These are phyloP conservation scores for Aspergillus phoenicis DNA, from an alignment of 2,329 filamentous ascomycete genomes.

Conservation along the genomic window DNA sequence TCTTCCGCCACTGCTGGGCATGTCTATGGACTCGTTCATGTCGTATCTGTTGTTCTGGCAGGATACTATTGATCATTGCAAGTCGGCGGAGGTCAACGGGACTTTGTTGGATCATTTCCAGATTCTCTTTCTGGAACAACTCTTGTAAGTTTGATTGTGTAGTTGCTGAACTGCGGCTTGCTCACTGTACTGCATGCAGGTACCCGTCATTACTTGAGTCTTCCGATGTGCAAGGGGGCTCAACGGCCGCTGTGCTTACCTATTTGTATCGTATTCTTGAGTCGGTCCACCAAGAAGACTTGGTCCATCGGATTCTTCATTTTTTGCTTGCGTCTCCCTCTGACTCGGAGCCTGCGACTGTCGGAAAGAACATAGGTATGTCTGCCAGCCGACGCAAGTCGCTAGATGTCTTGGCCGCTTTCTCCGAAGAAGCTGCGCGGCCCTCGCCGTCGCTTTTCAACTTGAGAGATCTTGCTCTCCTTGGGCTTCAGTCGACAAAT, in stretches of 20 bases:
- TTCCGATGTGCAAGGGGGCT: slow-evolving; percentile 94
- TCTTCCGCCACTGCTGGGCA: slow-evolving; percentile 78
- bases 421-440: slow-evolving; percentile 72
- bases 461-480: slow-evolving; percentile 83
- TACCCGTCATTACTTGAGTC: slow-evolving; percentile 96
- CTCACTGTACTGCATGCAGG: slow-evolving; percentile 48
- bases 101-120: slow-evolving; percentile 96
- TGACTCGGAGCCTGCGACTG: slow-evolving; percentile 38
- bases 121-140: slow-evolving; percentile 90
- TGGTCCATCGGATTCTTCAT: slow-evolving; percentile 90
- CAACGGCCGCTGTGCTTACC: slow-evolving; percentile 91
- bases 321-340: slow-evolving; percentile 81
- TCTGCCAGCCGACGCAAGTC: slow-evolving; percentile 77
- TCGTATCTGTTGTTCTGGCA: slow-evolving; percentile 98
- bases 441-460: slow-evolving; percentile 89
- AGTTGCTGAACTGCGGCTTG: neutral
- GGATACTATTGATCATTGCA: slow-evolving; percentile 94
- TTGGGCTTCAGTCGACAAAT: slow-evolving; percentile 80
- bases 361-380: slow-evolving; percentile 63
- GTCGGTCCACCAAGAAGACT: slow-evolving; percentile 86
- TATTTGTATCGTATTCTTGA: slow-evolving; percentile 91
- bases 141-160: slow-evolving; percentile 65
- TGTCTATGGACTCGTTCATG: slow-evolving; percentile 89
- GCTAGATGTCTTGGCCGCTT: slow-evolving; percentile 79
- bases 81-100: slow-evolving; percentile 86